Evolutionary conservation across 2,329 filamentous ascomycete species (phyloP), one percentile per base, ranked within the genome.

Genomic region (Tolypocladium guangdongense): DNA sequence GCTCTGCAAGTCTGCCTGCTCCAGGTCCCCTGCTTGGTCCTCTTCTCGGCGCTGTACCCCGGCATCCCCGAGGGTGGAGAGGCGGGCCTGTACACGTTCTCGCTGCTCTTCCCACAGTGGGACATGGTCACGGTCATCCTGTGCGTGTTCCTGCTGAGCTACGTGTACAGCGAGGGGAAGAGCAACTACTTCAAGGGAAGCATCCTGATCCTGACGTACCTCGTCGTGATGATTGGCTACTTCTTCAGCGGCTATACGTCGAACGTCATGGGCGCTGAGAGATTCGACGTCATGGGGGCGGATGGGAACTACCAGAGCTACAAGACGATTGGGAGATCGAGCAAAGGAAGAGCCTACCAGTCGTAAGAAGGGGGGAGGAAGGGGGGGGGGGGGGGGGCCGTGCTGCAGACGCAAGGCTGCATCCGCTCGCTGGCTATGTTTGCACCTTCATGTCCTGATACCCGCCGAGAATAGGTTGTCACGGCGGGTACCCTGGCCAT

Each of bases 151-250:
- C 74, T 99, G 54, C 82, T 99, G 59, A 96, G 90, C 64, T 96
- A 97, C 75, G 92, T 99, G 77, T 95, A 97, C 63, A 89, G 92
- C 51, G 93, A 99, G 72, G 93, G 93, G 41, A 99, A 99, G 82
- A 97, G 91, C 76, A 99, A 99, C 71, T 99, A 99, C 71, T 99
- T 99, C 82, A 99, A 99, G 75, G 93, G 93, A 51, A 95, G 89
- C 59, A 96, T 97, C 61, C 77, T 99, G 51, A 83, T 97, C 58
- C 75, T 99, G 50, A 93, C 89, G 36, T 99, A 99, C 68, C 71
- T 97, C 27, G 93, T 97, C 32, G 90, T 99, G 49, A 76, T 96
- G 32, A 82, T 89, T 46, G 93, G 93, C 1, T 99, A 95, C 74
- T 97, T 90, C 71, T 87, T 95, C 55, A 90, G 89, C 51, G 76